Base-by-base conservation (phyloP, 495 filamentous ascomycete genomes). In the Immersiella caudata region DNA sequence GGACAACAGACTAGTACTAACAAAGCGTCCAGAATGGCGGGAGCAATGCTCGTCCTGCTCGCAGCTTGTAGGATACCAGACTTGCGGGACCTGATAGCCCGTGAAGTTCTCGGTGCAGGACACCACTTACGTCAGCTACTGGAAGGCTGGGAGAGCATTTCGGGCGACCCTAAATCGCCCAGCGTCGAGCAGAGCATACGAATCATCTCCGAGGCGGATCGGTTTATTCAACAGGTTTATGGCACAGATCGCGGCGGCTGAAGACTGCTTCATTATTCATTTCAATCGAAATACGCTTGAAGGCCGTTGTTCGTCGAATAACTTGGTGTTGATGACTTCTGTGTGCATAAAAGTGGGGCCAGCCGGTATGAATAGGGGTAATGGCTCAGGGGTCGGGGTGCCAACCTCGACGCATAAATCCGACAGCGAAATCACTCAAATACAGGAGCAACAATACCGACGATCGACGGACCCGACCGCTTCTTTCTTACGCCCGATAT, bases 101-200 rank as follows among this genome's bases (percentile, higher is more conserved):
- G 68, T n/a, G 64, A 73, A 35, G 74, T 78, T 11, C 64, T 73
- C 2, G 61, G 68, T 11, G 74, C 73, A 1, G 76, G 76, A 7
- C 65, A 66, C 2, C 76, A 78, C 60, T 68, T 78, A 11, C 64
- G 65, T 6, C 40, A 62, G 22, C 51, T 77, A 16, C 64, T 78
- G 6, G 65, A 66, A 12, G 65, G 66, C 16, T 78, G 76, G 76
- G 65, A 74, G 40, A 33, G 55, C 18, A 63, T 76, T 11, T 59
- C 65, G 50, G 74, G 73, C 11, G 71, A 73, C 22, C 75, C 75
- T 21, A 76, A 60, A 33, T 71, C 72, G 0, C 76, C 76, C 8
- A 76, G 74, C 55, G 75, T 78, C 0, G 66, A 78, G 51, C 76
- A 78, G 61, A 78, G 76, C 27, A 67, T 78, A 58, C 61, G 68